phyloP scores from a whole-genome alignment of 169 alveolate genomes.

The Plasmodium berghei region DNA sequence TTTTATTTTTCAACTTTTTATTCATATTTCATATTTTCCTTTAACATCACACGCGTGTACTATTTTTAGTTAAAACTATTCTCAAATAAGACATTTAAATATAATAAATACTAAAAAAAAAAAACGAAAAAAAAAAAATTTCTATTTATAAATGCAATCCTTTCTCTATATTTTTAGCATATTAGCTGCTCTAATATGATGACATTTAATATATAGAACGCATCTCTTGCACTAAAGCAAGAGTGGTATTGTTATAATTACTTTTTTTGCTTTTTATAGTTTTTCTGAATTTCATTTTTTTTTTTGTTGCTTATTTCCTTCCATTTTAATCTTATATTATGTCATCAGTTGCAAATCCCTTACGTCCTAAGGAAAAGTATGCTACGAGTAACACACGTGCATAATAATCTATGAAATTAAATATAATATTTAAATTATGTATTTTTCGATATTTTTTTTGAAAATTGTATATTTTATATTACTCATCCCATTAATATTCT shows the following conservation, averaged over 20 bases:
- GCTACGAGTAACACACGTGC: constrained; percentile 21
- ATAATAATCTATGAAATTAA: constrained; percentile 20
- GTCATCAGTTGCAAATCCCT: constrained; percentile 3
- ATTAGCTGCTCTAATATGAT: constrained; percentile 31
- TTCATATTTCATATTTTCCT: constrained; percentile 27
- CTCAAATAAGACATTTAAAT: constrained; percentile 30
- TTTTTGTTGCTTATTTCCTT: background rate
- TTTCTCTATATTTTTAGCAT: background rate
- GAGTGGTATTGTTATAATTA: constrained; percentile 12
- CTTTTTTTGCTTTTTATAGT: constrained; percentile 1
- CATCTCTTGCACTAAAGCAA: constrained; percentile 17
- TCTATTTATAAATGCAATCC: background rate
- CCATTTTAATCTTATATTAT: constrained; percentile 1
- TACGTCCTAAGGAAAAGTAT: constrained; percentile 24
- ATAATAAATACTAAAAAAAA: constrained; percentile 8
- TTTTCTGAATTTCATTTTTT: constrained; percentile 8
- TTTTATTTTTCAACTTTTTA: constrained; percentile 26
- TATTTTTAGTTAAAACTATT: constrained; percentile 7
- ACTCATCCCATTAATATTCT: constrained; percentile 9
- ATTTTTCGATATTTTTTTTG: constrained; percentile 11
- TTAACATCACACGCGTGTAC: background rate
- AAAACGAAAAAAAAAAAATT: constrained; percentile 8
- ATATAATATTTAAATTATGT: constrained; percentile 8
- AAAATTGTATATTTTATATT: constrained; percentile 1
- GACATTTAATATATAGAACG: constrained; percentile 16